Conservation (phyloP, 345 rosid species). For the Syzygium aromaticum region DNA sequence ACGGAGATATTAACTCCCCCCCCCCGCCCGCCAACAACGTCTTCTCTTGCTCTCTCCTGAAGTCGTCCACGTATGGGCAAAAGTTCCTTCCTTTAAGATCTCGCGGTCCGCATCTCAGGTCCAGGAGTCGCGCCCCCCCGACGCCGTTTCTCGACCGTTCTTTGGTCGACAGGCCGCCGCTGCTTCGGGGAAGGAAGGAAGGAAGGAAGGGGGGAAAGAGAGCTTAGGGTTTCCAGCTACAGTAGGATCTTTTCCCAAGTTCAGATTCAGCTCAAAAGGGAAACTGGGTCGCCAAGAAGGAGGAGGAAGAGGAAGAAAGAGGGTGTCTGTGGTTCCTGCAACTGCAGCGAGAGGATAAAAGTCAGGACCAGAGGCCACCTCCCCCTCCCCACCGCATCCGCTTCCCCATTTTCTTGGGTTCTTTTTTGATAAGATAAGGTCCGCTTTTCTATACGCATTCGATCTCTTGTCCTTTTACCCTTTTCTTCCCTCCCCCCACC, state of each 20-base stretch:
- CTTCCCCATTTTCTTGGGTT: neutral
- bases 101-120: neutral
- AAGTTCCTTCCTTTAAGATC: neutral
- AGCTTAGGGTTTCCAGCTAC: neutral
- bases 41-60: neutral
- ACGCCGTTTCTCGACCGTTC: neutral
- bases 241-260: neutral
- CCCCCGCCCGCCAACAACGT: too few species aligned
- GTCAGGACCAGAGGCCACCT: neutral
- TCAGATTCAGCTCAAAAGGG: neutral
- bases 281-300: neutral
- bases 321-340: neutral
- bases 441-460: neutral
- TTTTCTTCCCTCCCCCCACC: neutral
- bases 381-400: neutral
- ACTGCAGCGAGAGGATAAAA: neutral
- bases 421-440: neutral
- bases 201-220: neutral
- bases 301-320: neutral
- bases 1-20: neutral
- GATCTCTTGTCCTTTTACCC: neutral
- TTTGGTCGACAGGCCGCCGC: neutral
- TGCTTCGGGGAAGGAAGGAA: neutral
- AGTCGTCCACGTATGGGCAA: neutral
- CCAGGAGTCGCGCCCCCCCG: neutral